Percentiles rank a stretch among this genome's conserved stretches.
Conservation (phyloP, 148 eudicot genomes). For the Nepenthes mirabilis region DNA sequence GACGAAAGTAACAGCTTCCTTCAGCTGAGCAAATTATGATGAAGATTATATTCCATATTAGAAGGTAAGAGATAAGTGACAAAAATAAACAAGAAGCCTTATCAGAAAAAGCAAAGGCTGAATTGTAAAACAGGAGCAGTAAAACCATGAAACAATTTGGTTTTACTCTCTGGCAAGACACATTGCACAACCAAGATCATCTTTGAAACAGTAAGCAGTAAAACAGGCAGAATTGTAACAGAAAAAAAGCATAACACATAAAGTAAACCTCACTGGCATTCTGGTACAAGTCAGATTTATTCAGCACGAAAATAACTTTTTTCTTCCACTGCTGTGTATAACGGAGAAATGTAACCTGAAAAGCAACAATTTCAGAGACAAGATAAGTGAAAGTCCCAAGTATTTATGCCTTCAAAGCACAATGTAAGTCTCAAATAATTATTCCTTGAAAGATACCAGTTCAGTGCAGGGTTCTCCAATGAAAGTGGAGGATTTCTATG, state of each 20-base stretch:
- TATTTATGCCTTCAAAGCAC: no score
- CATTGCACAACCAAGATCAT: background rate
- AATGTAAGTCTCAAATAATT: no score
- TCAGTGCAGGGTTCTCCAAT: no score
- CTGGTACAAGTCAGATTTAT: constrained; percentile 74
- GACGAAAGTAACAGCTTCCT: constrained; percentile 75
- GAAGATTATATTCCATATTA: background rate
- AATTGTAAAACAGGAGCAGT: no score
- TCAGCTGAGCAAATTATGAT: constrained; percentile 39
- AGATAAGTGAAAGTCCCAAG: no score
- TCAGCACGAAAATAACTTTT: constrained; percentile 72
- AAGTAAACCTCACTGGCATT: constrained; percentile 47
- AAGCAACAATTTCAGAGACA: constrained; percentile 14
- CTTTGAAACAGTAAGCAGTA: no score
- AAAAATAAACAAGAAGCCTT: background rate
- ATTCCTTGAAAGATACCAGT: no score
- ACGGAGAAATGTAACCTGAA: constrained; percentile 83
- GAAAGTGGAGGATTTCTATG: no score
- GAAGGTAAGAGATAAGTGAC: background rate
- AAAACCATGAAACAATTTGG: background rate
- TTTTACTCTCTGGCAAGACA: background rate
- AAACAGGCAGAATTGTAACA: background rate
- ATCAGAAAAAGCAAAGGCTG: background rate
- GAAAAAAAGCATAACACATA: constrained; percentile 1
- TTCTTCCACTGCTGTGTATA: constrained; percentile 98